These are phyloP conservation scores for Solanum ahanhuiri DNA, from an alignment of 257 asterid genomes.

Conservation along the genomic window DNA sequence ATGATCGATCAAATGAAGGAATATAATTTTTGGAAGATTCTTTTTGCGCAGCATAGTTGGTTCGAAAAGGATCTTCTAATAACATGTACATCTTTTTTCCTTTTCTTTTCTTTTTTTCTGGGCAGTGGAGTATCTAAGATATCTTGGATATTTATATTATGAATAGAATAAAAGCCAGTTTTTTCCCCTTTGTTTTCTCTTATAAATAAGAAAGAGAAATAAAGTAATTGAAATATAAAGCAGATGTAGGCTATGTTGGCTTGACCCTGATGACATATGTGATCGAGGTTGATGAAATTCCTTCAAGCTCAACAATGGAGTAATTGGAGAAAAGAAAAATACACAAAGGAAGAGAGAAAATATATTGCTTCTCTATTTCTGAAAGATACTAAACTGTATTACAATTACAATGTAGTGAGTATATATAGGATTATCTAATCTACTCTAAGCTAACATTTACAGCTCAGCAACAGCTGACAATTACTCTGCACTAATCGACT, in stretches of 20 bases:
- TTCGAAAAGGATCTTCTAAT: background rate
- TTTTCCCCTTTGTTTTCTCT: background rate
- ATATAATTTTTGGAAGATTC: background rate
- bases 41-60: background rate
- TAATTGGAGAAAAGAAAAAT: too few species aligned
- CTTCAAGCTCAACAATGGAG: too few species aligned
- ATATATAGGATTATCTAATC: background rate
- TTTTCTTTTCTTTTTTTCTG: background rate
- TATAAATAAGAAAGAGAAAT: background rate
- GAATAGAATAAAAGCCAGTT: background rate
- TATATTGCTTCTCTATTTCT: background rate
- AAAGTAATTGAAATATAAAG: background rate
- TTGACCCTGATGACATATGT: background rate
- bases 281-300: background rate
- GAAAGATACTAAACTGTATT: too few species aligned
- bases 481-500: background rate
- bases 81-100: background rate
- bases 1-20: conserved; percentile 14
- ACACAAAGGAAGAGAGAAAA: too few species aligned
- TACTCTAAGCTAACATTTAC: background rate
- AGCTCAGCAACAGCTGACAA: background rate
- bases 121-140: background rate
- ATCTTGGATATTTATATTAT: background rate
- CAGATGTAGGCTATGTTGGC: background rate
- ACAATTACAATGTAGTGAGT: background rate